A percentile compares a stretch with the other conserved stretches of the same genome.
Evolutionary conservation across 139 green algal species (phyloP).

Genomic region (Trebouxia sp.): DNA sequence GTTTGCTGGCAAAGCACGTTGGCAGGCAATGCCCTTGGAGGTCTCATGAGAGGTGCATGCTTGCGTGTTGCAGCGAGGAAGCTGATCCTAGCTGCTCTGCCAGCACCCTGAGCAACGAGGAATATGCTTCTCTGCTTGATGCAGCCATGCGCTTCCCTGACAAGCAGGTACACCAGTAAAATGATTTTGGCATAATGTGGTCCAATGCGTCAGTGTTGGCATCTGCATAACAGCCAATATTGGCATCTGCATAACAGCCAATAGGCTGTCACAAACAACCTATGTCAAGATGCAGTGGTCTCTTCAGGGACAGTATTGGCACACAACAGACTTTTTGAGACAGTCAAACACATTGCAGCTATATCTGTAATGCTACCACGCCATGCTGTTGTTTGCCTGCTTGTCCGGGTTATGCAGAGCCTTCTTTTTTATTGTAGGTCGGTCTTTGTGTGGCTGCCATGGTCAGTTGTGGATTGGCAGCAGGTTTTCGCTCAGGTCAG

Average conservation of each 20-base stretch:
- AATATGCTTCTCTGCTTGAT: conserved; percentile 19
- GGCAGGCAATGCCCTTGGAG: conserved; percentile 2
- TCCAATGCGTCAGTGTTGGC: neutral
- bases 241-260: neutral
- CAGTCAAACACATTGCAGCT: neutral
- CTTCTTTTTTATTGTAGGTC: neutral
- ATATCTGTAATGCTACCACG: neutral
- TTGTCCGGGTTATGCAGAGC: conserved; percentile 13
- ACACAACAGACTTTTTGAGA: conserved; percentile 1
- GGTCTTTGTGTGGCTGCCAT: conserved; percentile 24
- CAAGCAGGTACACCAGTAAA: conserved; percentile 4
- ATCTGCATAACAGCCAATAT: conserved; percentile 1
- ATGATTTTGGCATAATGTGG: neutral
- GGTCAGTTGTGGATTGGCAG: neutral
- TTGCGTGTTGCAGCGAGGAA: conserved; percentile 16
- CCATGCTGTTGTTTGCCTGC: conserved; percentile 5
- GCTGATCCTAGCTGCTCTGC: conserved; percentile 26
- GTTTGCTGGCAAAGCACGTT: conserved; percentile 2
- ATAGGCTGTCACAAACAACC: neutral
- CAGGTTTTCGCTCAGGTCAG: conserved; percentile 25
- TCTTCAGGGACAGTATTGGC: neutral
- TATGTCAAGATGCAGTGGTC: neutral
- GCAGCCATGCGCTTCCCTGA: conserved; percentile 20
- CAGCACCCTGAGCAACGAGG: conserved; percentile 23
- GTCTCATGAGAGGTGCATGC: conserved; percentile 11